These are phyloP conservation scores for Sporothrix variecibatus DNA, from an alignment of 2,329 filamentous ascomycete genomes.

Conservation along the genomic window DNA sequence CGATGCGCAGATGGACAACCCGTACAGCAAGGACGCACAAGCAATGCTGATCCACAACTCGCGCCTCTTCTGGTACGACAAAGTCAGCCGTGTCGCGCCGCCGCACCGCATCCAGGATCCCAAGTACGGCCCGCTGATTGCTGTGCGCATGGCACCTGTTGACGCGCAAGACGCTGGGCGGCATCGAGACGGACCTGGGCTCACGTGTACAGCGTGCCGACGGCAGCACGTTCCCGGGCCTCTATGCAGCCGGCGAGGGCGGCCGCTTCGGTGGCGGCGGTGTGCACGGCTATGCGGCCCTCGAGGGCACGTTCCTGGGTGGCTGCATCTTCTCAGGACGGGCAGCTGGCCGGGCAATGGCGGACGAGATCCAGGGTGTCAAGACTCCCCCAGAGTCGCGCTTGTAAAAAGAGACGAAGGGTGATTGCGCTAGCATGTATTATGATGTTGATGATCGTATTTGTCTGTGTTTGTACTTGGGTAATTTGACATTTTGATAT, in stretches of 20 bases:
- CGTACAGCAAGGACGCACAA: conserved; percentile 62
- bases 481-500: neutral
- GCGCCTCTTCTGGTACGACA: conserved; percentile 58
- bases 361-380: conserved; percentile 44
- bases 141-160: conserved; percentile 61
- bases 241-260: conserved; percentile 63
- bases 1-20: conserved; percentile 58
- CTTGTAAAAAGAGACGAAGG: neutral
- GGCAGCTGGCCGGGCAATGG: conserved; percentile 57
- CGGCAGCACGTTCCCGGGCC: conserved; percentile 53
- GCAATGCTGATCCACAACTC: conserved; percentile 63
- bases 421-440: neutral
- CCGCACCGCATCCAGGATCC: conserved; percentile 58
- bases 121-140: conserved; percentile 59
- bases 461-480: neutral
- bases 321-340: conserved; percentile 65
- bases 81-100: conserved; percentile 51
- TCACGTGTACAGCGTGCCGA: conserved; percentile 56
- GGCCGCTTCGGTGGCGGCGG: conserved; percentile 63
- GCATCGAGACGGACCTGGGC: conserved; percentile 60
- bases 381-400: neutral
- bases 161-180: conserved; percentile 62
- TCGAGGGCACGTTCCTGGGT: conserved; percentile 64
- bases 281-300: conserved; percentile 62
- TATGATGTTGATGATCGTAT: neutral